Evolutionary conservation across 176 grass and related monocot species (phyloP).

Genomic region (Zea luxurians): DNA sequence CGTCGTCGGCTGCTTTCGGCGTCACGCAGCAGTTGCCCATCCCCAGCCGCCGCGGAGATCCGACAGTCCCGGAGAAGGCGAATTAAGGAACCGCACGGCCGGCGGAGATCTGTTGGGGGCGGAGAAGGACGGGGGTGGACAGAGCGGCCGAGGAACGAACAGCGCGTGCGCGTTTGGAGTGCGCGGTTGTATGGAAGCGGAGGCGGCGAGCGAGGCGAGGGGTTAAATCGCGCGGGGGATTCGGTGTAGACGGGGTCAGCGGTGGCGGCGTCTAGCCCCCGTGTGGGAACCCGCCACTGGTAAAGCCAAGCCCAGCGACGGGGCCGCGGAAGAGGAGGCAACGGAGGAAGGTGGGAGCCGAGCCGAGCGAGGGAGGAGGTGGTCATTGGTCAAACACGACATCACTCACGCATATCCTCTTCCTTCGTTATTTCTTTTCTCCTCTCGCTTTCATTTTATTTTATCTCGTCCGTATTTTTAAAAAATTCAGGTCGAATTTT

Average conservation of each 20-base stretch:
- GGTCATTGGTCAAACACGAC: slow-evolving; percentile 57
- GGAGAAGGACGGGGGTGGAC: background rate
- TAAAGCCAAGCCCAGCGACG: slow-evolving; percentile 34
- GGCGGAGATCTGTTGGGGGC: slow-evolving; percentile 29
- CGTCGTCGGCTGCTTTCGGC: slow-evolving; percentile 9
- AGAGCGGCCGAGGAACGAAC: slow-evolving; percentile 30
- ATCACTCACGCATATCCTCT: background rate
- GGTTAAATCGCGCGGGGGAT: slow-evolving; percentile 45
- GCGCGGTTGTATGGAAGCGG: background rate
- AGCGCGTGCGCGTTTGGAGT: slow-evolving; percentile 40
- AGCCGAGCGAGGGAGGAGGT: background rate
- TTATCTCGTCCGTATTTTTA: background rate
- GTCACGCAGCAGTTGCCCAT: slow-evolving; percentile 88
- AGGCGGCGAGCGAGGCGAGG: slow-evolving; percentile 2
- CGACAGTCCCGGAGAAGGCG: background rate
- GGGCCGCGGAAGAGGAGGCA: background rate
- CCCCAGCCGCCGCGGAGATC: slow-evolving; percentile 4
- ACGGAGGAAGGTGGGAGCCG: background rate
- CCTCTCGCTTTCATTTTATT: slow-evolving; percentile 19
- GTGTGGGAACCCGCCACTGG: slow-evolving; percentile 49
- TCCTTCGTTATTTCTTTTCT: background rate
- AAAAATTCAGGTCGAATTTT: background rate
- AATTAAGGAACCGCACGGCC: slow-evolving; percentile 29
- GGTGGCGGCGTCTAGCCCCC: slow-evolving; percentile 42
- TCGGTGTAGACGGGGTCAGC: slow-evolving; percentile 49